A percentile compares a stretch with the other conserved stretches of the same genome.
Evolutionary conservation across 2,329 filamentous ascomycete genomes (phyloP).

Genomic region (Fusarium mundagurra): DNA sequence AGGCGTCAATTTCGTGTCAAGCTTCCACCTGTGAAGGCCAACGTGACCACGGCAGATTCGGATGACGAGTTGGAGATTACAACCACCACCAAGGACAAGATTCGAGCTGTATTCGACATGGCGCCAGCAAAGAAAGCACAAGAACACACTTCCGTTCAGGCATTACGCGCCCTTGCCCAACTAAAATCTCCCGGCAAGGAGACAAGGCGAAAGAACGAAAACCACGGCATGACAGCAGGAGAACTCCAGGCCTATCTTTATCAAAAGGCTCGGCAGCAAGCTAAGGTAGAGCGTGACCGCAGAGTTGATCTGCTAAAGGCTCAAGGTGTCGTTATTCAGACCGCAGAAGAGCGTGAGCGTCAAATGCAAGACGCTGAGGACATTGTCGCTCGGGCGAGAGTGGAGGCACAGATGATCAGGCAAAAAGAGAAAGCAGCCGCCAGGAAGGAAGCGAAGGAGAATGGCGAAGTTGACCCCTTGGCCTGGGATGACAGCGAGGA

Average conservation of each 20-base stretch:
- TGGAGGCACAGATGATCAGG: conserved; percentile 79
- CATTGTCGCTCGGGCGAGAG: conserved; percentile 83
- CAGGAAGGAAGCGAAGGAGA: conserved; percentile 68
- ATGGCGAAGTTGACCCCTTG: conserved; percentile 59
- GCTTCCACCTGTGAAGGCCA: conserved; percentile 54
- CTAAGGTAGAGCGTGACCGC: conserved; percentile 78
- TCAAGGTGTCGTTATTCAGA: conserved; percentile 84
- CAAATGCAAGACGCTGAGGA: conserved; percentile 88
- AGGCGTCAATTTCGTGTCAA: conserved; percentile 63
- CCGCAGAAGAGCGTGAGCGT: conserved; percentile 84
- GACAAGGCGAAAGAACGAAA: conserved; percentile 54
- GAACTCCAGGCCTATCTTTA: conserved; percentile 76
- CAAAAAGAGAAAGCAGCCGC: conserved; percentile 78
- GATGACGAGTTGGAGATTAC: conserved; percentile 74
- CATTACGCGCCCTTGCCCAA: conserved; percentile 78
- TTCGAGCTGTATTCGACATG: conserved; percentile 75
- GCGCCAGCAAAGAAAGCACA: conserved; percentile 70
- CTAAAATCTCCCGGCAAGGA: conserved; percentile 70
- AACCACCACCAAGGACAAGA: conserved; percentile 58
- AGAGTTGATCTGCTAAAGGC: conserved; percentile 80
- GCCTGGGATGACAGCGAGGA: conserved; percentile 68
- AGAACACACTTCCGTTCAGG: conserved; percentile 71
- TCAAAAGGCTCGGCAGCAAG: conserved; percentile 81
- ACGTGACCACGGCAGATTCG: conserved; percentile 55
- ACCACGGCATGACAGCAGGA: conserved; percentile 70